Base-by-base conservation (phyloP, 2,329 filamentous ascomycete species). In the Sphaerostilbella broomeana region DNA sequence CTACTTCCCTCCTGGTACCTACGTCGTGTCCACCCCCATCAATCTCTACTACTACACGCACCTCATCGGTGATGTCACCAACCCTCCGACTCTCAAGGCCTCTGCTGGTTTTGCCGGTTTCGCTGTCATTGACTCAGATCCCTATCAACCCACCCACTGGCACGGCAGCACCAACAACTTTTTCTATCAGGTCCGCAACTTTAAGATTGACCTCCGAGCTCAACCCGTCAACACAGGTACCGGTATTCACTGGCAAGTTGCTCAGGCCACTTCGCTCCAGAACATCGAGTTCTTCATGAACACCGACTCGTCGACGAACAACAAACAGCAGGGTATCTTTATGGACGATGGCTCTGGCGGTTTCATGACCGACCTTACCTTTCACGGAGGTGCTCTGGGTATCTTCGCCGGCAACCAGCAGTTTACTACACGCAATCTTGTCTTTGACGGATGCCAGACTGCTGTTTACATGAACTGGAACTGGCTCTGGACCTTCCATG, bases 1-100 rank as follows among this genome's bases (percentile, higher is more conserved):
- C 38, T 97, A 94, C 69, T 94, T 97, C 69, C 89, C 88, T 26
- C 71, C 86, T 9, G 89, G 90, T 49, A 94, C 80, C 41, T 97
- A 95, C 57, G 56, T 84, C 13, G 81, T 97, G 51, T 86, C 79
- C 57, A 74, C 70, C 54, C 86, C 90, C 16, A 77, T 97, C 49
- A 65, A 88, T 36, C 83, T 88, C 59, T 83, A 82, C 62, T 97
- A 97, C 72, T 95, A 95, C 69, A 94, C 89, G 8, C 88, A 95
- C 60, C 77, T 97, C 46, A 72, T 95, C 24, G 90, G 90, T 42
- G 88, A 97, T 66, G 79, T 82, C 34, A 57, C 76, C 52, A 69
- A 75, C 47, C 62, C 81, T 11, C 88, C 90, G 0, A 81, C 81
- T 0, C 70, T 95, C 61, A 87, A 90, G 67, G 83, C 84, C 3